Percentiles rank a stretch among this genome's conserved stretches.
Evolutionary conservation across 306 rosid species (phyloP).

Genomic region (Cucumis hystrix): DNA sequence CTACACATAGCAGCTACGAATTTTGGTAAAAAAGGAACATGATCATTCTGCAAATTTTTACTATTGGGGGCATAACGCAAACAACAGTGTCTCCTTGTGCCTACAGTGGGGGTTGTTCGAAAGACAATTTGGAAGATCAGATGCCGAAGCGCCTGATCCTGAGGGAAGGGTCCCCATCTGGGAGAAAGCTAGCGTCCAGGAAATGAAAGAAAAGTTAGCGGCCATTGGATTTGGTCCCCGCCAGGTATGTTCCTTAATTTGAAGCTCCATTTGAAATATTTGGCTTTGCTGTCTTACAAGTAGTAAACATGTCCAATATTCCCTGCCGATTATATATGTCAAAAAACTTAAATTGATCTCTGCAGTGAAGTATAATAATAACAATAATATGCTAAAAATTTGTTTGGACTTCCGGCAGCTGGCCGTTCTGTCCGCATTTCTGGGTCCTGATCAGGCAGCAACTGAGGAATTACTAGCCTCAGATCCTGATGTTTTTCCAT

Average conservation of each 20-base stretch:
- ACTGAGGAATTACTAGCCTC: constrained; percentile 64
- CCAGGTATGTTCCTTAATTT: constrained; percentile 38
- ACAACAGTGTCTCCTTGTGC: constrained; percentile 8
- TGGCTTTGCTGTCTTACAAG: constrained; percentile 1
- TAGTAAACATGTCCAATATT: neutral
- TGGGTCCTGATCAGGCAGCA: constrained; percentile 80
- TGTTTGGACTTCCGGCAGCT: constrained; percentile 30
- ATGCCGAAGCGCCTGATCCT: constrained; percentile 82
- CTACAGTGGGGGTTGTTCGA: constrained; percentile 88
- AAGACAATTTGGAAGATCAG: constrained; percentile 69
- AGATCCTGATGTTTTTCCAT: constrained; percentile 70
- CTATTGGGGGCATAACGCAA: neutral
- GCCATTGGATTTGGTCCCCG: constrained; percentile 94
- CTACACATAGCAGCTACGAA: neutral
- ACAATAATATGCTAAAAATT: neutral
- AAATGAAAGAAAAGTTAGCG: constrained; percentile 77
- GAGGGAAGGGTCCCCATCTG: constrained; percentile 85
- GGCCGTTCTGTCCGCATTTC: constrained; percentile 80
- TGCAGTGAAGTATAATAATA: neutral
- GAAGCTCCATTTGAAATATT: constrained; percentile 5
- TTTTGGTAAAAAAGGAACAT: neutral
- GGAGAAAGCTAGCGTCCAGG: constrained; percentile 74
- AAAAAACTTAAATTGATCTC: neutral
- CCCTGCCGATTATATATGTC: neutral
- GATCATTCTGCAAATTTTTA: neutral